phyloP scores from a whole-genome alignment of 75 land plant genomes.

The Chamaecyparis obtusa region DNA sequence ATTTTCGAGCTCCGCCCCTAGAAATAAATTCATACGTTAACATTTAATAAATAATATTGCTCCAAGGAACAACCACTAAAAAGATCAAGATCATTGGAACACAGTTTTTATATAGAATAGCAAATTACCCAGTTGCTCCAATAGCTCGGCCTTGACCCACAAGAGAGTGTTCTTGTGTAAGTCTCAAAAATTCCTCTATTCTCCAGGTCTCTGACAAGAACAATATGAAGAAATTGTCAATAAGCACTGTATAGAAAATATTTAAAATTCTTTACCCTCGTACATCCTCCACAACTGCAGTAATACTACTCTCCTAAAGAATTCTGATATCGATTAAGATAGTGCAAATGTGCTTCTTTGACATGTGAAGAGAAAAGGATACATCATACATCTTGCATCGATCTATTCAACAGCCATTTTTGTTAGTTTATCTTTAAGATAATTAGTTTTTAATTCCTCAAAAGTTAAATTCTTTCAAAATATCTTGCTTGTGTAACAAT shows the following conservation, averaged over 20 bases:
- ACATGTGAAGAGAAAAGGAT: background rate
- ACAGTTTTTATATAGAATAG: background rate
- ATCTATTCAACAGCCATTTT: too few relatives aligned
- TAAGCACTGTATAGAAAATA: background rate
- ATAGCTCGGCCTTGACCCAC: slow-evolving; percentile 30
- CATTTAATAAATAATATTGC: background rate
- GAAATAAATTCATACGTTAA: background rate
- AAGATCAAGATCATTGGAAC: background rate
- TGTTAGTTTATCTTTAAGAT: background rate
- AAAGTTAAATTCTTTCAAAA: background rate
- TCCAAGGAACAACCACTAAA: background rate
- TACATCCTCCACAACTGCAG: background rate
- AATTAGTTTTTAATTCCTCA: background rate
- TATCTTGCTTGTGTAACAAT: too few relatives aligned
- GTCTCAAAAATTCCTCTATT: slow-evolving; percentile 38
- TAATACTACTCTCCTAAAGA: background rate
- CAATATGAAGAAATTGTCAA: background rate
- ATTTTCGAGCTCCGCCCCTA: slow-evolving; percentile 45
- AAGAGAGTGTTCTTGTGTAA: slow-evolving; percentile 35
- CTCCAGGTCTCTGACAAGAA: slow-evolving; percentile 30
- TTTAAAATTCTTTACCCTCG: background rate
- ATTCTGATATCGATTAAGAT: background rate
- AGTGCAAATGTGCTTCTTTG: background rate
- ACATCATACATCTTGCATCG: background rate
- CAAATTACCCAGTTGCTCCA: slow-evolving; percentile 41